Evolutionary conservation across 176 grass and related monocot genomes (phyloP), one percentile per base, ranked within the genome.

Genomic region (Avena atlantica): DNA sequence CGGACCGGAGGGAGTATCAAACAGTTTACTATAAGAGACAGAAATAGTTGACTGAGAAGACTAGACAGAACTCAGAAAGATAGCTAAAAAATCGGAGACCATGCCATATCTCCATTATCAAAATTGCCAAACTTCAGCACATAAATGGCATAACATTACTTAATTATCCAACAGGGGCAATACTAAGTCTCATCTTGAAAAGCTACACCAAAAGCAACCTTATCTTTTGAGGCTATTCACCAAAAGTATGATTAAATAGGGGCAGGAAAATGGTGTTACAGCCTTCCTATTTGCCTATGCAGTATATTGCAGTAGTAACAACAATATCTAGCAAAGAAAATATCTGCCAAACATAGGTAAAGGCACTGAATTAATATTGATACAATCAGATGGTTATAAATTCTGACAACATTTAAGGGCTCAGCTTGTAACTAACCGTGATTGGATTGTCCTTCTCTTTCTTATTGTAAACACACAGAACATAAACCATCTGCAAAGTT

Each of bases 391-490:
- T 56, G 66, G 42, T 44, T 61, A 10, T 70, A 58, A 55, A 66
- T 52, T 74, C 5, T 78, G 17, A 64, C 47, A 78, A 47, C 23
- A 15, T 21, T 45, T 62, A 85, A 81, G 77, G 21, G 47, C 36
- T 57, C 55, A 21, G 74, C 1, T 83, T 70, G 76, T 58, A 87
- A 91, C 91, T 3, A 85, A 98, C 97, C 76, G 90, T 94, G 70
- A 98, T 92, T 82, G 87, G 80, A 34, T 96, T 84, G 80, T 98
- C 89, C 89, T 91, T 98, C 65, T 98, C 88, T 78, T 92, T 98
- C 86, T 94, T 98, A 89, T 94, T 98, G 87, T 98, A 95, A 78
- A 98, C 81, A 73, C 93, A 92, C 51, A 98, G 83, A 86, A 98
- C 92, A 88, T 95, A 98, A 80, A 93, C 86, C 90, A 94, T 93